Evolutionary conservation across 192 early-diverging fungal species (phyloP).

Genomic region (Kickxella alabastrina): DNA sequence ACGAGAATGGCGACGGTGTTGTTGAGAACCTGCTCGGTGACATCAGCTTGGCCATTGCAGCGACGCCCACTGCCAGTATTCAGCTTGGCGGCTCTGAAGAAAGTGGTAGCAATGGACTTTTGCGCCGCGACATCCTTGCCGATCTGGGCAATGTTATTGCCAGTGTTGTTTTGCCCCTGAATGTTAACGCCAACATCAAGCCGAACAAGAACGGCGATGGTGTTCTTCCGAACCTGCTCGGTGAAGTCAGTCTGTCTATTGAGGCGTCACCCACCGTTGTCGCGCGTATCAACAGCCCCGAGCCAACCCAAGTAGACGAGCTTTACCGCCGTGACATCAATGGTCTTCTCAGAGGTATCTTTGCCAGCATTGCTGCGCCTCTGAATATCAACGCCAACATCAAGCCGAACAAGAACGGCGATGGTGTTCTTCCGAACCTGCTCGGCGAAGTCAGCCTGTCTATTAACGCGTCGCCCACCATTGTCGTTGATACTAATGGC

Average conservation of each 20-base stretch:
- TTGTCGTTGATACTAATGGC: slow-evolving; percentile 6
- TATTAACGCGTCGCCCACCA: slow-evolving; percentile 13
- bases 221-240: slow-evolving; percentile 33
- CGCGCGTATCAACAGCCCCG: slow-evolving; percentile 11
- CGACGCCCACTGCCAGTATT: slow-evolving; percentile 9
- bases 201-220: slow-evolving; percentile 36
- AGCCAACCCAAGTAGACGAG: slow-evolving; percentile 9
- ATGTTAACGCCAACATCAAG: slow-evolving; percentile 34
- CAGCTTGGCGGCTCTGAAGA: slow-evolving; percentile 18
- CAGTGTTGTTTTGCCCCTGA: slow-evolving; percentile 24
- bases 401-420: slow-evolving; percentile 12
- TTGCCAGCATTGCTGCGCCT: slow-evolving; percentile 10
- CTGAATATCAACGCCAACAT: slow-evolving; percentile 5
- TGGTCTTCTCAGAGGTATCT: not conserved
- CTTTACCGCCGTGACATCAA: not conserved
- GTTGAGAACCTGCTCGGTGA: slow-evolving; percentile 19
- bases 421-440: slow-evolving; percentile 10
- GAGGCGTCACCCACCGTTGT: slow-evolving; percentile 21
- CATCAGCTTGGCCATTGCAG: slow-evolving; percentile 14
- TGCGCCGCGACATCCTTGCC: slow-evolving; percentile 2
- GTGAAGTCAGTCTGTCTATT: slow-evolving; percentile 24
- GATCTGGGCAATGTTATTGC: slow-evolving; percentile 23
- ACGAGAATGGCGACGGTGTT: slow-evolving; percentile 16
- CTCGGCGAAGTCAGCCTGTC: slow-evolving; percentile 9
- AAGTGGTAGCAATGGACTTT: slow-evolving; percentile 6